phyloP scores from a whole-genome alignment of 352 stramenopile genomes.

The Phytophthora fragariae region DNA sequence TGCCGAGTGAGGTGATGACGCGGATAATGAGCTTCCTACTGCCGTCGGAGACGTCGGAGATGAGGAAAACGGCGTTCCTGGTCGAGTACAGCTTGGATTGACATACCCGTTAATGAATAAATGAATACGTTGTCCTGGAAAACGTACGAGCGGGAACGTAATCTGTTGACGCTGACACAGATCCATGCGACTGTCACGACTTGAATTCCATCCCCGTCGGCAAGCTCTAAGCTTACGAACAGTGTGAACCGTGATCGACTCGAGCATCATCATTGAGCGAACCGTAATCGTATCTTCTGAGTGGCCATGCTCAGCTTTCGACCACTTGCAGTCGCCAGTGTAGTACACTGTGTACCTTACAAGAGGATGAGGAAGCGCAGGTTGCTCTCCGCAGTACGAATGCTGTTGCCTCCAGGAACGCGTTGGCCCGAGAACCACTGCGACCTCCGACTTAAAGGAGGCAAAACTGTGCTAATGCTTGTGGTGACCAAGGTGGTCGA shows the following conservation, averaged over 20 bases:
- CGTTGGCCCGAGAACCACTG: conserved; percentile 1
- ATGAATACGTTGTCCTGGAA: no score
- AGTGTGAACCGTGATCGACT: background rate
- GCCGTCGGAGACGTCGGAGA: conserved; percentile 7
- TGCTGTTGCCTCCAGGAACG: conserved; percentile 4
- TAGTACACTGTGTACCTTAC: background rate
- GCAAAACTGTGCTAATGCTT: conserved; percentile 25
- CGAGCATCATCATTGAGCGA: conserved; percentile 1
- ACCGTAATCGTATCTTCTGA: background rate
- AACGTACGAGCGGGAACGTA: background rate
- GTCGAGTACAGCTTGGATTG: conserved; percentile 8
- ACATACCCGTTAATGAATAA: background rate
- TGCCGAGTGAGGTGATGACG: conserved; percentile 16
- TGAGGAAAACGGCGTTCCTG: conserved; percentile 6
- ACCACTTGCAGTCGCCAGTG: background rate
- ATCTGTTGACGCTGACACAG: background rate
- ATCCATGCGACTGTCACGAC: background rate
- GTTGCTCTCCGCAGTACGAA: conserved; percentile 4
- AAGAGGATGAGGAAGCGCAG: conserved; percentile 8
- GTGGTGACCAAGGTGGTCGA: background rate
- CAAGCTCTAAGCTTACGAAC: background rate
- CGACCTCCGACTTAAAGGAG: conserved; percentile 10
- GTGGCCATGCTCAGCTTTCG: background rate
- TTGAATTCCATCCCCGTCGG: no score
- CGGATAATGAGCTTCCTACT: conserved; percentile 14